These are phyloP conservation scores for Pugionium cornutum DNA, from an alignment of 345 rosid species.

Conservation along the genomic window DNA sequence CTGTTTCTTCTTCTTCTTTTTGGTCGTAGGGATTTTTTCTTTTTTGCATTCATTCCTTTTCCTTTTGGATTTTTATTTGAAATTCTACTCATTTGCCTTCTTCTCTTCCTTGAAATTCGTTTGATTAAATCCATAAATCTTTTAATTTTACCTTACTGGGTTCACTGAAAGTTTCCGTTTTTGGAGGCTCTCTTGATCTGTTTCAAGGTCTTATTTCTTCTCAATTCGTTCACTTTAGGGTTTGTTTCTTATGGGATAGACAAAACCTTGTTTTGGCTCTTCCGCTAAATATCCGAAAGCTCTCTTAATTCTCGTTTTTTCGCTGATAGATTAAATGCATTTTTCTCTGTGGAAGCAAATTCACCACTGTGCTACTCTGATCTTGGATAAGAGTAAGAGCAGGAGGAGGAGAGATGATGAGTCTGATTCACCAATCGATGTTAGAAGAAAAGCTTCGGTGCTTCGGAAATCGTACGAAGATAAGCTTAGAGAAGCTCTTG, in stretches of 20 bases:
- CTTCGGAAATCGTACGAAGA: slow-evolving; percentile 55
- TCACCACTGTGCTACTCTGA: slow-evolving; percentile 49
- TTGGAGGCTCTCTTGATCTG: slow-evolving; percentile 34
- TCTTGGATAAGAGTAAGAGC: slow-evolving; percentile 62
- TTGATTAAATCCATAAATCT: not conserved
- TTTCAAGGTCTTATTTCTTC: slow-evolving; percentile 17
- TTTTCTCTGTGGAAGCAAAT: slow-evolving; percentile 63
- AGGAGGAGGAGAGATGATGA: slow-evolving; percentile 49
- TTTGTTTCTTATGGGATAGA: slow-evolving; percentile 30
- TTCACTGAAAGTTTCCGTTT: slow-evolving; percentile 36
- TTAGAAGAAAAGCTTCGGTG: slow-evolving; percentile 47
- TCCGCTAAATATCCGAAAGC: too few species aligned
- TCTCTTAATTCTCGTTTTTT: not conserved
- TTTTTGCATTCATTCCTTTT: not conserved
- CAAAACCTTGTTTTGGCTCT: too few species aligned
- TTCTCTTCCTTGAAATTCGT: slow-evolving; percentile 21
- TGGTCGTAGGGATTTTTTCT: not conserved
- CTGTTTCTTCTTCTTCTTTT: too few species aligned
- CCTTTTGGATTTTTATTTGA: not conserved
- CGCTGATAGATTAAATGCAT: slow-evolving; percentile 58
- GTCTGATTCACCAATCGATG: slow-evolving; percentile 45
- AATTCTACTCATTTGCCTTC: not conserved
- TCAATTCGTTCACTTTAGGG: slow-evolving; percentile 1
- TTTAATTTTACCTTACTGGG: slow-evolving; percentile 21
- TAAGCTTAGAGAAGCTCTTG: slow-evolving; percentile 67